Conservation (phyloP, 2,329 filamentous ascomycete species). For the Ceratocystis eucalypticola region DNA sequence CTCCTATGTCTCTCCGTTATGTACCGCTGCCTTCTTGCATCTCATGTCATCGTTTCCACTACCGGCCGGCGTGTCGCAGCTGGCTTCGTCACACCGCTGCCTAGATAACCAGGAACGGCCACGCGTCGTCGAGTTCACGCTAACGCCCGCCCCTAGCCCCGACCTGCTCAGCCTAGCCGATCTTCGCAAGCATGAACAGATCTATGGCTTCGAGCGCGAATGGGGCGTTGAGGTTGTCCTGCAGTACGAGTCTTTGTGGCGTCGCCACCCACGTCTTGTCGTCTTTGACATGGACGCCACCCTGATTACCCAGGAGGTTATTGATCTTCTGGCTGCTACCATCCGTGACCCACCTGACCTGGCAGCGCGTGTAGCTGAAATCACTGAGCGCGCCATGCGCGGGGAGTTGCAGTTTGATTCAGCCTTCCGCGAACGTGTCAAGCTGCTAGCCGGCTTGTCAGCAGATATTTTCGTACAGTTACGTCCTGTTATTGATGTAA, state of each 20-base stretch:
- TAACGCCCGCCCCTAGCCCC: constrained; percentile 45
- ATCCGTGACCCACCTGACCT: constrained; percentile 56
- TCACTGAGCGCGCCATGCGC: constrained; percentile 88
- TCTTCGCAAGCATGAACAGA: constrained; percentile 64
- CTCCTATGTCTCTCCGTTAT: constrained; percentile 50
- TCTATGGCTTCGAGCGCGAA: constrained; percentile 73
- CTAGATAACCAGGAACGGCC: constrained; percentile 48
- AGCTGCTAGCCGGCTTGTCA: constrained; percentile 67
- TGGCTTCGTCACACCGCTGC: constrained; percentile 49
- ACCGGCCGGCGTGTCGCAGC: constrained; percentile 36
- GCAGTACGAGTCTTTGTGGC: constrained; percentile 58
- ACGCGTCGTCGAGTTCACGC: constrained; percentile 50
- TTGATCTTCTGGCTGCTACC: constrained; percentile 80
- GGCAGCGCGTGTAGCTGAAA: constrained; percentile 69
- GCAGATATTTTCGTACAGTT: constrained; percentile 67
- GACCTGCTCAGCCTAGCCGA: constrained; percentile 55
- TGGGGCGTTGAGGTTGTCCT: constrained; percentile 80
- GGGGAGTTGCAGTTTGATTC: constrained; percentile 86
- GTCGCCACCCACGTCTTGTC: constrained; percentile 69
- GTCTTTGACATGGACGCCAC: constrained; percentile 99
- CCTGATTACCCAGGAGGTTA: constrained; percentile 92
- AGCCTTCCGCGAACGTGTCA: constrained; percentile 68
- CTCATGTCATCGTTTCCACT: constrained; percentile 51
- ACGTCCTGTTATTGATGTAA: constrained; percentile 61
- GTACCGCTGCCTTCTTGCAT: constrained; percentile 52